phyloP scores from a whole-genome alignment of 768 basidiomycete species.

The Hygrophorus pudorinus region DNA sequence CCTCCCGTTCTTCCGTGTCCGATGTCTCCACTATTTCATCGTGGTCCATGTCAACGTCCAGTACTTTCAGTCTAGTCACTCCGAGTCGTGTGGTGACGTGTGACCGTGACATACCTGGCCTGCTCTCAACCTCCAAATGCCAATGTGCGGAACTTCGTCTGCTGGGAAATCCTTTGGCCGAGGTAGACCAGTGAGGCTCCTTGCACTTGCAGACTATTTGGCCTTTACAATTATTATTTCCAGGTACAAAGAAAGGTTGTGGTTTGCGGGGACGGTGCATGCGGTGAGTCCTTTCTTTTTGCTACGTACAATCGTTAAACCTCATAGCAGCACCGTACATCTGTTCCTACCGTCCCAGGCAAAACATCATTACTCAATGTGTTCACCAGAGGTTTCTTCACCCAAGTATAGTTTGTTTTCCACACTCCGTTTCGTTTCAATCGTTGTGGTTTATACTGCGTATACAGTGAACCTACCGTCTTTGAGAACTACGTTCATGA shows the following conservation, averaged over 20 bases:
- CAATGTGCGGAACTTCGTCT: conserved; percentile 46
- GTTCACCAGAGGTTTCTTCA: conserved; percentile 87
- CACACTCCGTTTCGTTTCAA: not conserved
- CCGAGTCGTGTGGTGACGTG: not conserved
- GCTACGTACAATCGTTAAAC: not conserved
- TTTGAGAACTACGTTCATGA: conserved; percentile 98
- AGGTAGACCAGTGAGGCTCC: conserved; percentile 34
- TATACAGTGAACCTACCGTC: conserved; percentile 74
- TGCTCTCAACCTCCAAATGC: conserved; percentile 25
- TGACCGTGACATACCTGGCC: not conserved
- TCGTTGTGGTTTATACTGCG: conserved; percentile 4
- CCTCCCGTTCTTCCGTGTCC: conserved; percentile 50
- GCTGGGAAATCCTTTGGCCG: conserved; percentile 47
- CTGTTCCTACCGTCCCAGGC: conserved; percentile 30
- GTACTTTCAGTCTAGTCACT: not conserved
- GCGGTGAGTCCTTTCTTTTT: conserved; percentile 38
- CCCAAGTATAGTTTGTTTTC: conserved; percentile 74
- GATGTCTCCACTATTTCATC: conserved; percentile 53
- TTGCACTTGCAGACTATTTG: not conserved
- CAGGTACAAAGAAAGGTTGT: conserved; percentile 55
- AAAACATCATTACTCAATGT: conserved; percentile 85
- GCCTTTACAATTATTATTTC: not conserved
- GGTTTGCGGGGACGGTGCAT: conserved; percentile 96
- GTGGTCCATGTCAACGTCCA: conserved; percentile 19
- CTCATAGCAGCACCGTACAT: not conserved